Conservation (phyloP, 495 filamentous ascomycete species). For the Evansstolkia leycettana region DNA sequence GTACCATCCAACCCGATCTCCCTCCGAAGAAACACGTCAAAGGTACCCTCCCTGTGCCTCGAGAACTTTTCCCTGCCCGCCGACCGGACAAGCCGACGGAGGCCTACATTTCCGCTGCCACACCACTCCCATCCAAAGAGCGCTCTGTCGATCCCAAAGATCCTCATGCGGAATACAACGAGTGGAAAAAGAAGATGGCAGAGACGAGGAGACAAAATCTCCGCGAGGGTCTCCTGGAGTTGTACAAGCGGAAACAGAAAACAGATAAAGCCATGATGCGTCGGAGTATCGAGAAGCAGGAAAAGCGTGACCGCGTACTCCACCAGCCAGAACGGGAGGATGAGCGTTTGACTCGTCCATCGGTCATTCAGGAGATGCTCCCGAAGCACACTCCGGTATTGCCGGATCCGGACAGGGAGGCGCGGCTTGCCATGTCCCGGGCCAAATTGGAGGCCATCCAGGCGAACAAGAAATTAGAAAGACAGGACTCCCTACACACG, state of each 20-base stretch:
- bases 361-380: slow-evolving; percentile 30
- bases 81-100: slow-evolving; percentile 38
- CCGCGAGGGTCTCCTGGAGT: slow-evolving; percentile 45
- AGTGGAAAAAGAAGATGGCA: slow-evolving; percentile 53
- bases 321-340: slow-evolving; percentile 42
- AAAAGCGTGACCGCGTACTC: slow-evolving; percentile 32
- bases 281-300: slow-evolving; percentile 23
- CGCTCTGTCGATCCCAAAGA: slow-evolving; percentile 17
- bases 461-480: slow-evolving; percentile 24
- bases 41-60: slow-evolving; percentile 59
- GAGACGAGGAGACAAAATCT: slow-evolving; percentile 48
- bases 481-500: slow-evolving; percentile 40
- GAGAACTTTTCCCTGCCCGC: slow-evolving; percentile 46
- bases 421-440: slow-evolving; percentile 30
- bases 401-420: slow-evolving; percentile 34
- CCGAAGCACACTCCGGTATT: slow-evolving; percentile 25
- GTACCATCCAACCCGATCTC: slow-evolving; percentile 32
- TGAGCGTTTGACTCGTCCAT: slow-evolving; percentile 46
- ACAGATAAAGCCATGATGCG: slow-evolving; percentile 24
- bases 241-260: slow-evolving; percentile 41
- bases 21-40: slow-evolving; percentile 40
- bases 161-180: slow-evolving; percentile 35
- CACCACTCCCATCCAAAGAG: slow-evolving; percentile 22
- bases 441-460: slow-evolving; percentile 24
- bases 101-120: slow-evolving; percentile 37